Percentiles rank a stretch among this genome's conserved stretches.
phyloP scores from a whole-genome alignment of 495 filamentous ascomycete genomes.

The Glonium stellatum region DNA sequence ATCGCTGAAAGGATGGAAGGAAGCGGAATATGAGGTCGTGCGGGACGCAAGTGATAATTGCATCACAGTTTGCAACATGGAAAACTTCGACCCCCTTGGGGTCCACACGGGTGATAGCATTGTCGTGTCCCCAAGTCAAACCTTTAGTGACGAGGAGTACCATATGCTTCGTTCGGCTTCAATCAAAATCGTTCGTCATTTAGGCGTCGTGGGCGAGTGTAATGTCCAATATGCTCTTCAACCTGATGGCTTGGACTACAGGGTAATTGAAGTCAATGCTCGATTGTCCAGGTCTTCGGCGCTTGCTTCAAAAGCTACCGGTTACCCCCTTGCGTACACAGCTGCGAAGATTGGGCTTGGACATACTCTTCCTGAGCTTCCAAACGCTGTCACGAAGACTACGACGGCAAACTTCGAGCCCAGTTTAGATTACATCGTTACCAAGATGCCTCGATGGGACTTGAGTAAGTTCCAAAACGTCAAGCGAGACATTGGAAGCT shows the following conservation, averaged over 20 bases:
- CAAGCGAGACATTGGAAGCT: constrained; percentile 90
- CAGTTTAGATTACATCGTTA: constrained; percentile 93
- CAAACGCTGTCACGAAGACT: constrained; percentile 96
- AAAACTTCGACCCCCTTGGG: constrained; percentile 97
- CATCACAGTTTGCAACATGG: constrained; percentile 99
- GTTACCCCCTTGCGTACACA: constrained; percentile 89
- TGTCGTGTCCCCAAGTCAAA: constrained; percentile 95
- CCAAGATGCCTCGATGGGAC: constrained; percentile 98
- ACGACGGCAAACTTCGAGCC: constrained; percentile 99
- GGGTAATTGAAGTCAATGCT: constrained; percentile 98
- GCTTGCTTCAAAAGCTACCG: constrained; percentile 92
- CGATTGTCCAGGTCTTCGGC: constrained; percentile 92
- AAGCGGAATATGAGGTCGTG: constrained; percentile 98
- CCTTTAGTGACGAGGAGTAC: constrained; percentile 95
- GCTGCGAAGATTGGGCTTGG: constrained; percentile 96
- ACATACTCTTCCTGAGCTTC: constrained; percentile 87
- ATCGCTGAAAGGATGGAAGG: constrained; percentile 99
- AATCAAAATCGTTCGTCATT: constrained; percentile 96
- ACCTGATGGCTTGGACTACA: constrained; percentile 94
- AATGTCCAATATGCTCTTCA: constrained; percentile 98
- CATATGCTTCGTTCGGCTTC: constrained; percentile 98
- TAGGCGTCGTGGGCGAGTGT: constrained; percentile 96
- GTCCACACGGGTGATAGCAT: constrained; percentile 99
- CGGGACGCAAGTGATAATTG: constrained; percentile 95
- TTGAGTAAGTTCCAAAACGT: constrained; percentile 98